Conservation (phyloP, 192 early-diverging fungal species). For the Geranomyces michiganensis region DNA sequence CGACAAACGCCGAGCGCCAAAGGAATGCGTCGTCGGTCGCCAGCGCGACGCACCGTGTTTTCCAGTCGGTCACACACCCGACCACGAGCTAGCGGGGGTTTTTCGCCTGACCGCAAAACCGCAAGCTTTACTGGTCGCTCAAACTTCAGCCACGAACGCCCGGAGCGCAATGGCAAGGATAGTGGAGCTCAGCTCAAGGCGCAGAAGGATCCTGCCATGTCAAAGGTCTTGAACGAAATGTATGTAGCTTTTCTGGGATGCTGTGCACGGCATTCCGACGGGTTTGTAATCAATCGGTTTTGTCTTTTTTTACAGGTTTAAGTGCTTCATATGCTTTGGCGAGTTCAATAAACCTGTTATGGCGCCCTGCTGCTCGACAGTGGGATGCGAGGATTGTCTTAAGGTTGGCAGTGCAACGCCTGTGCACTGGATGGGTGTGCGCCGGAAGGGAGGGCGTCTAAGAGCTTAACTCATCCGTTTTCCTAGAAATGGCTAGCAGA, state of each 20-base stretch:
- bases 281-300: background rate
- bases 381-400: slow-evolving; percentile 52
- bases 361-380: slow-evolving; percentile 50
- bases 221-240: slow-evolving; percentile 18
- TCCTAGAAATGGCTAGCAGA: slow-evolving; percentile 54
- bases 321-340: slow-evolving; percentile 59
- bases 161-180: too few species aligned
- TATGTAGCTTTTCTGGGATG: background rate
- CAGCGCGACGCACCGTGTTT: too few species aligned
- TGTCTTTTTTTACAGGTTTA: slow-evolving; percentile 47
- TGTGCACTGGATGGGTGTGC: background rate
- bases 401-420: slow-evolving; percentile 35
- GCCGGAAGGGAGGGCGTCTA: background rate
- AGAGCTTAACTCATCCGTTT: background rate
- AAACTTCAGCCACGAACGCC: too few species aligned
- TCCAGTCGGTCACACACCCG: too few species aligned
- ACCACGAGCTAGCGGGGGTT: too few species aligned
- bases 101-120: too few species aligned
- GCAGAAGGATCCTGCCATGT: background rate
- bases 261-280: background rate
- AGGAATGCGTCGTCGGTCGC: too few species aligned
- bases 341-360: slow-evolving; percentile 45
- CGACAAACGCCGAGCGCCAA: too few species aligned
- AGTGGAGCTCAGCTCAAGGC: too few species aligned
- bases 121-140: too few species aligned